Evolutionary conservation across 108 stramenopile species (phyloP).

Genomic region (Skeletonema costatum): DNA sequence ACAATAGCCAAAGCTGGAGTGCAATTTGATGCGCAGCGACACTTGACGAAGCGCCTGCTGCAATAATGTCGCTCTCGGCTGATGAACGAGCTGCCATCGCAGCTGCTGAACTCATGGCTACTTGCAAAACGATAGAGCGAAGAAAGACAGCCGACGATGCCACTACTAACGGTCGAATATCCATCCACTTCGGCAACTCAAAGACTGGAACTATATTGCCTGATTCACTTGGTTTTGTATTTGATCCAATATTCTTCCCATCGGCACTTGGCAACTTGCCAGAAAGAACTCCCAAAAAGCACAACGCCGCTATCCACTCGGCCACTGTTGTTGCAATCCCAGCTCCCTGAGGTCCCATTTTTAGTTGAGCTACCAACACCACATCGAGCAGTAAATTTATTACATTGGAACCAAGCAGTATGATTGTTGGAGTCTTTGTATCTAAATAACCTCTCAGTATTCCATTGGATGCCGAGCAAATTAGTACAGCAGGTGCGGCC

Average conservation of each 20-base stretch:
- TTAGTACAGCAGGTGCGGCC: constrained; percentile 81
- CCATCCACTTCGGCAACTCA: constrained; percentile 73
- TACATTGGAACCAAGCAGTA: constrained; percentile 70
- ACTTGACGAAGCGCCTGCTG: constrained; percentile 61
- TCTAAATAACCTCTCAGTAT: constrained; percentile 87
- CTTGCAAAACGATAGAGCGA: constrained; percentile 69
- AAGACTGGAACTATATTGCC: constrained; percentile 53
- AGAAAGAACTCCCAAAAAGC: constrained; percentile 71
- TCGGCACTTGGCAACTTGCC: constrained; percentile 67
- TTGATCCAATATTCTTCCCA: constrained; percentile 11
- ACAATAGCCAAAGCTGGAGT: constrained; percentile 83
- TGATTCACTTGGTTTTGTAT: constrained; percentile 1
- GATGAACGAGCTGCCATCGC: constrained; percentile 76
- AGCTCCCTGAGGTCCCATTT: constrained; percentile 79
- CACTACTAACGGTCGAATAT: constrained; percentile 68
- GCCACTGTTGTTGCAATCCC: constrained; percentile 87
- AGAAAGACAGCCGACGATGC: constrained; percentile 84
- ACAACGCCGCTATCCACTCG: constrained; percentile 79
- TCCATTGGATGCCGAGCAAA: constrained; percentile 80
- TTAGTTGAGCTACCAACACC: constrained; percentile 54
- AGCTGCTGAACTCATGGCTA: constrained; percentile 73
- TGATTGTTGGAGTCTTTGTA: constrained; percentile 75
- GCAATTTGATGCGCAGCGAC: constrained; percentile 89
- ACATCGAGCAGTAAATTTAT: constrained; percentile 79
- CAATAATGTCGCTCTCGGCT: constrained; percentile 17